phyloP scores from a whole-genome alignment of 371 early-diverging fungal genomes.

The Haplosporangium sp. region DNA sequence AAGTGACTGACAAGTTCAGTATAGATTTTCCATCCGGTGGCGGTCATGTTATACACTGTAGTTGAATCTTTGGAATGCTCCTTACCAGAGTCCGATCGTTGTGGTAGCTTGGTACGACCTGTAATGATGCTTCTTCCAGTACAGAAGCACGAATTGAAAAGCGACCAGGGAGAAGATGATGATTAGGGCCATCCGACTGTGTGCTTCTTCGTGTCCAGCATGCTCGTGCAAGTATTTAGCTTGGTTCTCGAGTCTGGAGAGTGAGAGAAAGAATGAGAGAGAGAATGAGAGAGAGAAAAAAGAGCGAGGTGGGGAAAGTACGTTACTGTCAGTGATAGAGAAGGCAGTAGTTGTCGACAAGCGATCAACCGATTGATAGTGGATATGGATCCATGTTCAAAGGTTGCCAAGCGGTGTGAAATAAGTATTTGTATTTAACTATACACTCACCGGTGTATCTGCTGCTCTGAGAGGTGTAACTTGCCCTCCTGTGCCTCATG shows the following conservation, averaged over 20 bases:
- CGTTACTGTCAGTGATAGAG: too few relatives aligned
- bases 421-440: background rate
- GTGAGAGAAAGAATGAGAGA: too few relatives aligned
- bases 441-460: slow-evolving; percentile 47
- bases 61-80: too few relatives aligned
- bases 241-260: slow-evolving; percentile 49
- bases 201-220: slow-evolving; percentile 75
- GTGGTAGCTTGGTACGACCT: slow-evolving; percentile 81
- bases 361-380: too few relatives aligned
- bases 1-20: background rate
- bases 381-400: background rate
- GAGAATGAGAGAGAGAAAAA: background rate
- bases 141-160: slow-evolving; percentile 78
- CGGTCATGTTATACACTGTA: too few relatives aligned
- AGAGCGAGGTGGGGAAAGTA: background rate
- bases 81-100: slow-evolving; percentile 79
- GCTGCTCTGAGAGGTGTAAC: slow-evolving; percentile 35
- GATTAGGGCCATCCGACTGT: slow-evolving; percentile 83
- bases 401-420: background rate
- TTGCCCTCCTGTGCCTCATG: slow-evolving; percentile 46
- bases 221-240: slow-evolving; percentile 52
- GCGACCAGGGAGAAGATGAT: slow-evolving; percentile 75
- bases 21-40: too few relatives aligned
- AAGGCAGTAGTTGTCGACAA: too few relatives aligned
- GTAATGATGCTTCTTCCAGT: slow-evolving; percentile 84